Evolutionary conservation across 805 yeast genomes (phyloP), one percentile per base, ranked within the genome.

Genomic region (Saccharomycopsis fodiens): DNA sequence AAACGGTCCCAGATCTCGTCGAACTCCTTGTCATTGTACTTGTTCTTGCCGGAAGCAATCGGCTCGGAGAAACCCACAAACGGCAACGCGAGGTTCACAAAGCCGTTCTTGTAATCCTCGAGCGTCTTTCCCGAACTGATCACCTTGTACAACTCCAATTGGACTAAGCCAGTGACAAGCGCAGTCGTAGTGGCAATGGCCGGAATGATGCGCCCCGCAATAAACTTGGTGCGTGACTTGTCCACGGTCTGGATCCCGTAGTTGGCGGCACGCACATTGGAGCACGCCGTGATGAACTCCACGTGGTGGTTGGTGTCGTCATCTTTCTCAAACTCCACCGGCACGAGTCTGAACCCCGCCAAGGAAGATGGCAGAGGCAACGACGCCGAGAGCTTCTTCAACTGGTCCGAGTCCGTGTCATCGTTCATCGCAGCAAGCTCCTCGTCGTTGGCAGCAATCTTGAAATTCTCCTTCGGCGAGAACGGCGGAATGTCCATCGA

Each of bases 181-280:
- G 97, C 95, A n/a, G 99, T 93, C 1, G 99, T 93, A 2, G 99
- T 93, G 31, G 98, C 98, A 69, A 93, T 93, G 17, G 98, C 98
- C 13, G 99, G 99, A 55, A 93, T 93, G 55, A 93, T 93, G 66
- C 94, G 82, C 40, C 99, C 99, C 4, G 99, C 99, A 62, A 93
- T 91, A 58, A 91, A 87, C 69, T 93, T 93, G 32, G 98, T 93
- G 69, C 84, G 86, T 42, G 81, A 79, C 52, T 80, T 78, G 59
- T 91, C 97, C 31, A 91, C 97, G 10, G 87, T 69, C 59, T 87
- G 95, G 55, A 91, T 88, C 35, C 78, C 74, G 60, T 91, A 91
- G 66, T 88, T 91, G 66, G 79, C 71, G 23, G 99, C 99, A 63
- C 99, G 82, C 65, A 95, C 79, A 63, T 93, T 93, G 2, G 97